Base-by-base conservation (phyloP, 2,329 filamentous ascomycete species). In the Eutypa lata region DNA sequence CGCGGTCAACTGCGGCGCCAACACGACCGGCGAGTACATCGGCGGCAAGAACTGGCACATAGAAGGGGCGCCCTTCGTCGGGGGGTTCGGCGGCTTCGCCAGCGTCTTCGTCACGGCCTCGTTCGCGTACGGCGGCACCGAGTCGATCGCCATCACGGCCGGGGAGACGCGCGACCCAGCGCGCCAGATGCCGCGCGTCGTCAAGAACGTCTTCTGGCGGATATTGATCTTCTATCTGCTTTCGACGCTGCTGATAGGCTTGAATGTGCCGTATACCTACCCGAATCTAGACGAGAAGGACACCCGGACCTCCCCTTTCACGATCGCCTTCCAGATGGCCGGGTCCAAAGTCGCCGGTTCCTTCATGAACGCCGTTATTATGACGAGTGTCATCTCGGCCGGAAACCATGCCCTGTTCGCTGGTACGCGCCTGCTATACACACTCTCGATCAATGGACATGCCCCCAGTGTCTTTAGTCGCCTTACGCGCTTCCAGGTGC, bases 201-300 rank as follows among this genome's bases (percentile, higher is more conserved):
- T 87, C 45, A 82, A 82, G 58, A 86, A 87, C 51, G 82, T 86
- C 38, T 86, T 86, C 61, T 86, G 81, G 81, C 78, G 83, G 5
- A 83, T 84, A 50, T 55, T 83, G 3, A 71, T 82, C 8, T 83
- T 83, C 66, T 79, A 78, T 58, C 69, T 79, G 48, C 66, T 76
- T 5, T 79, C 77, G 0, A 71, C 81, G 46, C 66, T 82, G 7
- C 68, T 82, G 45, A 75, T 86, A 54, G 82, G 82, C 11, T 75
- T 86, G 45, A 80, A 84, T 48, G 73, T 86, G 5, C 81, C 83
- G 0, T 85, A 84, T 66, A 77, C 73, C 60, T 78, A 76, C 55
- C 73, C 74, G 0, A 65, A 62, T 14, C 72, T 81, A 7, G 69
- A 71, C 13, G 63, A 67, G n/a, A 74, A 73, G 46, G 57, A 69